Conservation (phyloP, 1,139 yeast species). For the Taiozyma sp. region DNA sequence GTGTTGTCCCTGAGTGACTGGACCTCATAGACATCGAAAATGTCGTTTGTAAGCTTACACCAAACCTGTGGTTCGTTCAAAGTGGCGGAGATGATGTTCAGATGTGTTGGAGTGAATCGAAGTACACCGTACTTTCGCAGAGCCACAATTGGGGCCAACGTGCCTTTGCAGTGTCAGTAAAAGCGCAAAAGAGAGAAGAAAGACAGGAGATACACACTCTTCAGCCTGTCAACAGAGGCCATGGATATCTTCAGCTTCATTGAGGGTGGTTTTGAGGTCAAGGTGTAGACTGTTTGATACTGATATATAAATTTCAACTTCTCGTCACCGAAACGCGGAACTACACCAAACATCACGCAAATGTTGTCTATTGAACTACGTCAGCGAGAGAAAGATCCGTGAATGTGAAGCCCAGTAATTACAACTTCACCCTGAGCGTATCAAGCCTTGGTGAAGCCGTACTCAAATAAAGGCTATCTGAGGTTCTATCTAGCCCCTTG, state of each 20-base stretch:
- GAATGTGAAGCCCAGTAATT: constrained; percentile 62
- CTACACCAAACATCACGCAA: background rate
- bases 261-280: background rate
- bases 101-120: constrained; percentile 41
- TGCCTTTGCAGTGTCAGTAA: constrained; percentile 16
- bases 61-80: constrained; percentile 55
- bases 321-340: background rate
- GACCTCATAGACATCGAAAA: constrained; percentile 43
- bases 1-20: constrained; percentile 42
- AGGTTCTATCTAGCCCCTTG: constrained; percentile 52
- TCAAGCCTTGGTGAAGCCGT: constrained; percentile 56
- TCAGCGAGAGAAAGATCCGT: background rate
- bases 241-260: constrained; percentile 23
- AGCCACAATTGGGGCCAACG: constrained; percentile 29
- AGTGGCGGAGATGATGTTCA: constrained; percentile 45
- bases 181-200: background rate
- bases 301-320: background rate
- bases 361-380: background rate
- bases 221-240: constrained; percentile 19
- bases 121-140: constrained; percentile 35
- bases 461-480: constrained; percentile 59
- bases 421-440: constrained; percentile 57
- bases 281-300: background rate
- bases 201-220: constrained; percentile 11
- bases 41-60: constrained; percentile 43